A percentile compares a stretch with the other conserved stretches of the same genome.
phyloP scores from a whole-genome alignment of 768 basidiomycete species.

The Xerocomellus amylosporus region DNA sequence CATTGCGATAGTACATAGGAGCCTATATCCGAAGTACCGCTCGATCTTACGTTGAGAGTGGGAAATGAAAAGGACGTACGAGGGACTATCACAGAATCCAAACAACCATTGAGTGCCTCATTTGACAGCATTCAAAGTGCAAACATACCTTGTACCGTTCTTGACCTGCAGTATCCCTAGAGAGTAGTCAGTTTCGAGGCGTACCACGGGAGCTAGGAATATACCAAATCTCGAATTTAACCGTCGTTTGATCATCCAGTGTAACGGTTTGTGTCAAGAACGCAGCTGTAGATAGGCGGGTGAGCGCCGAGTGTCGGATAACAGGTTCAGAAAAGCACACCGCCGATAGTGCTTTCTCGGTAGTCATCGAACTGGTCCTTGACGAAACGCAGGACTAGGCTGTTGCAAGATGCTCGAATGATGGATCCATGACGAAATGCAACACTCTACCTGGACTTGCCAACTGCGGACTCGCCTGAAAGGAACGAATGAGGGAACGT shows the following conservation, averaged over 20 bases:
- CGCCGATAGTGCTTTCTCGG: constrained; percentile 91
- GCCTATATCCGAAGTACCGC: constrained; percentile 45
- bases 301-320: constrained; percentile 13
- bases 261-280: constrained; percentile 98
- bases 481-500: constrained; percentile 7
- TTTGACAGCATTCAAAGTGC: background rate
- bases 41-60: background rate
- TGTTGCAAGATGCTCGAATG: constrained; percentile 35
- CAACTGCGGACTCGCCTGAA: constrained; percentile 94
- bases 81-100: constrained; percentile 36
- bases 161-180: constrained; percentile 93
- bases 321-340: constrained; percentile 35
- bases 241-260: constrained; percentile 81
- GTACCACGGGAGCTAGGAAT: constrained; percentile 15
- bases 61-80: constrained; percentile 34
- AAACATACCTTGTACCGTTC: constrained; percentile 82
- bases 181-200: background rate
- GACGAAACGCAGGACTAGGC: constrained; percentile 93
- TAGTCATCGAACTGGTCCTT: constrained; percentile 96
- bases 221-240: constrained; percentile 98
- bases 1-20: constrained; percentile 96
- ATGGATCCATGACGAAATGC: constrained; percentile 20
- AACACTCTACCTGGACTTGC: constrained; percentile 78
- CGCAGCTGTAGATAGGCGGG: constrained; percentile 57
- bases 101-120: background rate